Evolutionary conservation across 2,329 filamentous ascomycete species (phyloP), one percentile per base, ranked within the genome.

Genomic region (Ceratocystis albifundus): DNA sequence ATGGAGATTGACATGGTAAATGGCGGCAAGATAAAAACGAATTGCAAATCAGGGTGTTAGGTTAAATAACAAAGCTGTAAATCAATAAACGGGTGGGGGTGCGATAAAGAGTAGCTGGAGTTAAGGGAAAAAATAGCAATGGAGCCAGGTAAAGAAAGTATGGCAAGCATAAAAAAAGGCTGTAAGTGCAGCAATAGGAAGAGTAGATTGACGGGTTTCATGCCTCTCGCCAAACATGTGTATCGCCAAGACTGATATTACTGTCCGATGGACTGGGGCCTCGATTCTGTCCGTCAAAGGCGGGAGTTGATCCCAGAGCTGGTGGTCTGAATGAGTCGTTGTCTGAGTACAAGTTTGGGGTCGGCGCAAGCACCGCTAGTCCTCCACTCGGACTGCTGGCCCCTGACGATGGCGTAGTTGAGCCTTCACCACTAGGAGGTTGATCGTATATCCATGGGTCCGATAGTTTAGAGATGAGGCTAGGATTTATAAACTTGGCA

Each of bases 401-500:
- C 4, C 55, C 64, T 1, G 64, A 65, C n/a, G 64, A 65, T 10
- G 20, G 44, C 10, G 61, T 32, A 15, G 61, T 20, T 30, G 61
- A 63, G 44, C 41, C 61, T 32, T 63, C 44, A 7, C 61, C 61
- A 25, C 41, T 63, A 7, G 61, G 8, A 55, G 46, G 17, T 70
- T 69, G 30, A 62, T 78, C 73, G 70, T 84, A 83, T 64, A 90
- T 84, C 88, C 88, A 90, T 0, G 87, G 81, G 70, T 85, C 83
- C 71, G 85, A 80, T n/a, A 91, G 77, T 79, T 86, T 86, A 41
- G 79, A 76, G 3, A 86, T 78, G 10, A 95, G 76, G 73, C 84
- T 93, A 1, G 90, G 90, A 71, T 93, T 94, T 62, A 91, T 78
- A 74, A 91, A 95, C 61, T 78, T 79, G 74, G 86, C 73, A 0